These are phyloP conservation scores for Ostreobium quekettii DNA, from an alignment of 139 green algal genomes.

Conservation along the genomic window DNA sequence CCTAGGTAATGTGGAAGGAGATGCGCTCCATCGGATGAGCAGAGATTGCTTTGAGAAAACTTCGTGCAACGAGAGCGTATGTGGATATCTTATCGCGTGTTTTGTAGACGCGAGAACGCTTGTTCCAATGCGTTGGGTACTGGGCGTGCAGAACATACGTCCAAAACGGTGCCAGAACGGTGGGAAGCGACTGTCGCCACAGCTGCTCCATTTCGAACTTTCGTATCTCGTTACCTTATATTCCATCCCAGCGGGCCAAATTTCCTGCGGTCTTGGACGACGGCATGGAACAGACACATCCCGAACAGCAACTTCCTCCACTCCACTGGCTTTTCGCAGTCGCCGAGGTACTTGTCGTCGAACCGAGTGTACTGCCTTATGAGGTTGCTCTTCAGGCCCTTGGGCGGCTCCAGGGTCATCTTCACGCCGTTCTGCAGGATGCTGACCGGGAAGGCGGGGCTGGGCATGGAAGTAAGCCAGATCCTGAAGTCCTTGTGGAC, in stretches of 20 bases:
- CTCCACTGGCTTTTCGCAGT: slow-evolving; percentile 42
- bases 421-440: slow-evolving; percentile 77
- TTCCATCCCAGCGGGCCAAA: slow-evolving; percentile 60
- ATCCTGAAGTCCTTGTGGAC: slow-evolving; percentile 56
- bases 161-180: too few relatives aligned
- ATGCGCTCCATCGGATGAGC: too few relatives aligned
- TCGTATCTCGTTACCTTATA: too few relatives aligned
- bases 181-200: too few relatives aligned
- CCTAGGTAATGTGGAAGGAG: too few relatives aligned
- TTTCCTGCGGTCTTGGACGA: slow-evolving; percentile 49
- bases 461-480: slow-evolving; percentile 70
- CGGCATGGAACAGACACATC: slow-evolving; percentile 63
- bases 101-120: too few relatives aligned
- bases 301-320: slow-evolving; percentile 67
- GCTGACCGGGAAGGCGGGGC: slow-evolving; percentile 54
- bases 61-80: too few relatives aligned
- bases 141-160: too few relatives aligned
- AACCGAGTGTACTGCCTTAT: slow-evolving; percentile 61
- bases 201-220: too few relatives aligned
- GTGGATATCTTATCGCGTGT: too few relatives aligned
- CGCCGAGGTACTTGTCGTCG: slow-evolving; percentile 55
- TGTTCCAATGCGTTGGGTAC: too few relatives aligned
- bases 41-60: too few relatives aligned
- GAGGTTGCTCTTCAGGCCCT: slow-evolving; percentile 33
- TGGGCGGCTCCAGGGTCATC: slow-evolving; percentile 78